Evolutionary conservation across 768 basidiomycete species (phyloP).

Genomic region (Tricholoma saponaceum): DNA sequence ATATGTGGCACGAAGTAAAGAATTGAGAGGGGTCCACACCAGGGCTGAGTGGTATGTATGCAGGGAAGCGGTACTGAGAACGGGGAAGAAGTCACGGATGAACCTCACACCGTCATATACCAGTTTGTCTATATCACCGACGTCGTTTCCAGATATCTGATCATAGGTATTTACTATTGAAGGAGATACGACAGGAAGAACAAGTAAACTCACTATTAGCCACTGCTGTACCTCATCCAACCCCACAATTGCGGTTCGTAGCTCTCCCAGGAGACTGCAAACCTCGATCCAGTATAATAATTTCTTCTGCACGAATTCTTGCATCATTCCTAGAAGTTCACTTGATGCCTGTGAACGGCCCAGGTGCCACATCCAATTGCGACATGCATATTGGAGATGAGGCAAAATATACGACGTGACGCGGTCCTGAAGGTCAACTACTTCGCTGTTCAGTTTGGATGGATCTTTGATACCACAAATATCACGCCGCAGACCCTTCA

Average conservation of each 20-base stretch:
- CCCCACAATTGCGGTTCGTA: not conserved
- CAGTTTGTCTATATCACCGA: not conserved
- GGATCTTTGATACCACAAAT: not conserved
- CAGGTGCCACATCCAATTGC: not conserved
- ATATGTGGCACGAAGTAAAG: not conserved
- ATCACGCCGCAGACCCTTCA: not conserved
- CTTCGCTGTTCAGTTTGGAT: not conserved
- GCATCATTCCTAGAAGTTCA: not conserved
- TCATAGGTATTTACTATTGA: too few relatives aligned
- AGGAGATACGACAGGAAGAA: too few relatives aligned
- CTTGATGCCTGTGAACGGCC: not conserved
- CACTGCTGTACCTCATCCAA: not conserved
- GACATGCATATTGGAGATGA: not conserved
- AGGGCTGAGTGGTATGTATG: not conserved
- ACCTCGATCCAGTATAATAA: not conserved
- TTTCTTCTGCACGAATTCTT: not conserved
- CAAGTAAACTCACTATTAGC: not conserved
- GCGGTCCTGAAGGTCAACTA: not conserved
- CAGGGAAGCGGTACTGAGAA: not conserved
- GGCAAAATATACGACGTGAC: not conserved
- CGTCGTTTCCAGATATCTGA: not conserved
- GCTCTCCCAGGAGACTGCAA: not conserved
- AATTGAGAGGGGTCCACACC: not conserved
- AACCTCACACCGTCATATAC: not conserved
- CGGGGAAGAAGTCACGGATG: not conserved